Base-by-base conservation (phyloP, 805 yeast species). In the Metschnikowia kofuensis region DNA sequence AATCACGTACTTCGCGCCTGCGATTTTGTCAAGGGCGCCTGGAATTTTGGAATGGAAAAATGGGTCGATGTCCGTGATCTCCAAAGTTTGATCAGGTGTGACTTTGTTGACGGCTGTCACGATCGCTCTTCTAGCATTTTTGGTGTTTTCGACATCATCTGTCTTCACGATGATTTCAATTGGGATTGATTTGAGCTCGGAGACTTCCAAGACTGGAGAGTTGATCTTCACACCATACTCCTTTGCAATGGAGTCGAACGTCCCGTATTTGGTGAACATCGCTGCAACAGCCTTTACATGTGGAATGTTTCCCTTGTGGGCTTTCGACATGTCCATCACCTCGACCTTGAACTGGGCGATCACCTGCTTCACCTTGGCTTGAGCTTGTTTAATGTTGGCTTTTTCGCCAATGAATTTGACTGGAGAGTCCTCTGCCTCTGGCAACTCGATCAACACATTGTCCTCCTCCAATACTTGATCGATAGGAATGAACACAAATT, bases 221-320 rank as follows among this genome's bases (percentile, higher is more conserved):
- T 55, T 72, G 61, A 58, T 67, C 64, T 42, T 65, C 42, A 64
- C 70, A 44, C 70, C 72, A 52, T 69, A 59, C 14, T 64, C 69
- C 2, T 60, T 53, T 26, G 73, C 71, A 52, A 81, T 66, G n/a
- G 55, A 49, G 38, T 68, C 58, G 55, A 85, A 76, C 35, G 71
- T 63, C 31, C 79, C 77, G 49, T 80, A 71, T 52, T 78, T 73
- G 47, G 69, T 64, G 56, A 94, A 84, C 64, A 76, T 87, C 11
- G 85, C 76, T 38, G 89, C 85, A 49, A 94, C 74, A 37, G 83
- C 78, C 52, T 81, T 80, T 9, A 96, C 97, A 60, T 94, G 98
- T 14, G 72, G 65, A 45, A 80, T 62, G 62, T 88, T 81, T 55
- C 87, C 88, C 60, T 89, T 87, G 65, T 94, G 97, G 30, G 98